phyloP scores from a whole-genome alignment of 257 asterid species.

The Marsdenia floribunda region DNA sequence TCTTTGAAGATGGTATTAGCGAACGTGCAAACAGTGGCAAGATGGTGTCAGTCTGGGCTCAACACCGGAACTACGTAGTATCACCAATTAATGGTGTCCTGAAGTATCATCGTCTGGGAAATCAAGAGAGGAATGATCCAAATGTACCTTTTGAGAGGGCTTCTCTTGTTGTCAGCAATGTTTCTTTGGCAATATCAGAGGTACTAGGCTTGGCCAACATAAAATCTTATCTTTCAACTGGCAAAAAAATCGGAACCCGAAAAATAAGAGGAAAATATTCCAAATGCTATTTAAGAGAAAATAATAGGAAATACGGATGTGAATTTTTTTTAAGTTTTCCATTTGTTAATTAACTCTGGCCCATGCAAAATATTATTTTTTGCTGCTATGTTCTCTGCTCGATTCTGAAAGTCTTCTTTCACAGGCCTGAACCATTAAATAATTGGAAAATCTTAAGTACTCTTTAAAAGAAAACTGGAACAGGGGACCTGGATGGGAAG shows the following conservation, averaged over 20 bases:
- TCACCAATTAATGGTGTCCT: constrained; percentile 94
- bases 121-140: constrained; percentile 81
- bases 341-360: not conserved
- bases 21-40: constrained; percentile 50
- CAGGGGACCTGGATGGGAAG: not conserved
- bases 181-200: constrained; percentile 85
- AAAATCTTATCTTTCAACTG: constrained; percentile 2
- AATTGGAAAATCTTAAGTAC: not conserved
- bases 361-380: not conserved
- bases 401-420: not conserved
- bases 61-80: constrained; percentile 65
- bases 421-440: not conserved
- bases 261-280: not conserved
- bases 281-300: not conserved
- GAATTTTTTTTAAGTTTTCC: not conserved
- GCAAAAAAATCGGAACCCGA: not conserved
- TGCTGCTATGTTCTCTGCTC: not conserved
- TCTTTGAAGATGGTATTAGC: constrained; percentile 87
- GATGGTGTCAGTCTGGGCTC: constrained; percentile 58
- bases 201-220: constrained; percentile 31
- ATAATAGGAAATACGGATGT: not conserved
- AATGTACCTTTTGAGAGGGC: constrained; percentile 85
- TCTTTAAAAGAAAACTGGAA: not conserved
- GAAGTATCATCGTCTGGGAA: constrained; percentile 93
- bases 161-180: constrained; percentile 68